Percentiles rank a stretch among this genome's conserved stretches.
Evolutionary conservation across 805 yeast species (phyloP).

Genomic region (Kurtzmaniella fragi): DNA sequence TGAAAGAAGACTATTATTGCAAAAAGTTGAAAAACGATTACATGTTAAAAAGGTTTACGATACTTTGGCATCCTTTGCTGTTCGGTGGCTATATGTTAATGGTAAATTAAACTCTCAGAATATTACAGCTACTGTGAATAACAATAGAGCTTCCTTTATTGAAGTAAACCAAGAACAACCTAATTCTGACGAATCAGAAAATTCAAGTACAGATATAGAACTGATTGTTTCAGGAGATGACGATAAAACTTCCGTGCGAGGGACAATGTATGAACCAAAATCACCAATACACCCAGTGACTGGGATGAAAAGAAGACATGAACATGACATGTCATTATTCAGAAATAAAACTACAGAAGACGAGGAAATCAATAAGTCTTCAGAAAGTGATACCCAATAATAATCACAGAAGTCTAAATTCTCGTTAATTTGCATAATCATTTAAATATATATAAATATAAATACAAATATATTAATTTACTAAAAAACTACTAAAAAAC

Average conservation of each 20-base stretch:
- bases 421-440: no score
- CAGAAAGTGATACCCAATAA: no score
- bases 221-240: constrained; percentile 2
- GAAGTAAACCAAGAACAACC: constrained; percentile 1
- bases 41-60: constrained; percentile 40
- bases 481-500: not conserved
- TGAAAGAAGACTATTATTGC: constrained; percentile 53
- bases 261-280: constrained; percentile 21
- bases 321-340: no score
- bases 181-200: constrained; percentile 5
- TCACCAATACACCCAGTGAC: constrained; percentile 18
- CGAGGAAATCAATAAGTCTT: no score
- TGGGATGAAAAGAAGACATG: no score
- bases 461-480: constrained; percentile 1
- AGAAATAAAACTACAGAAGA: no score
- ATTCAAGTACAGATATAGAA: constrained; percentile 1
- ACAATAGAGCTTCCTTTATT: not conserved
- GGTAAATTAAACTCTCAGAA: no score
- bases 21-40: constrained; percentile 48
- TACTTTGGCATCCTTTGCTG: constrained; percentile 42
- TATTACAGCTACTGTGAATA: no score
- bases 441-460: not conserved
- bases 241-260: constrained; percentile 1
- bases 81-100: constrained; percentile 40
- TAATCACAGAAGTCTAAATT: no score